Percentiles rank a stretch among this genome's conserved stretches.
Evolutionary conservation across 345 rosid genomes (phyloP).

Genomic region (Citrus sinensis): DNA sequence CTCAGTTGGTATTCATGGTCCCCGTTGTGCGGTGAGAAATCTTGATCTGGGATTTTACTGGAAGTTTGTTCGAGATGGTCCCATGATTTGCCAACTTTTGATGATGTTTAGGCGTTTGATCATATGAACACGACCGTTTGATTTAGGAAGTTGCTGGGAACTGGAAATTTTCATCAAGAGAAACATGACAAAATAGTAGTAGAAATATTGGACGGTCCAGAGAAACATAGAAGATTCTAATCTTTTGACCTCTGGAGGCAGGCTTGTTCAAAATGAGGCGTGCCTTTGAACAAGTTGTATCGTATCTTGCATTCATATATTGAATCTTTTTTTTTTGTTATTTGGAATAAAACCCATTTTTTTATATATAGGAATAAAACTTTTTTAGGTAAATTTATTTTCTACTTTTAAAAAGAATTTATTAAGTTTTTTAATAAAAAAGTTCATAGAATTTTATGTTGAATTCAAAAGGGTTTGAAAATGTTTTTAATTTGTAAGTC

Average conservation of each 20-base stretch:
- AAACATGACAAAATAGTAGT: background rate
- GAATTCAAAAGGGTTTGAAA: no score
- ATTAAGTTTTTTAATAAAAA: no score
- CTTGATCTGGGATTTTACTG: conserved; percentile 14
- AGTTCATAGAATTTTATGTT: no score
- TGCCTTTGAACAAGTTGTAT: background rate
- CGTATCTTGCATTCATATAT: background rate
- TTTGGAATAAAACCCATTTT: no score
- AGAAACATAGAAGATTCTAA: background rate
- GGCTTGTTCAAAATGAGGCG: background rate
- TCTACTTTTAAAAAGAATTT: no score
- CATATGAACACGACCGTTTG: background rate
- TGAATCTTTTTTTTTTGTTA: no score
- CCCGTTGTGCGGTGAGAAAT: conserved; percentile 12
- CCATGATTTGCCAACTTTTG: background rate
- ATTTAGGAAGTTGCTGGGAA: background rate
- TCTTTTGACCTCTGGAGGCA: background rate
- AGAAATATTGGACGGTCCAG: background rate
- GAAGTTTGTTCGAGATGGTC: background rate
- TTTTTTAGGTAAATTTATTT: background rate
- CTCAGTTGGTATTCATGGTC: background rate
- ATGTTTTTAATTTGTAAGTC: no score
- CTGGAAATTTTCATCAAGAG: no score
- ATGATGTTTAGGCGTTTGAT: background rate
- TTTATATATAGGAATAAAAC: no score